Percentiles rank a stretch among this genome's conserved stretches.
phyloP scores from a whole-genome alignment of 1,284 basidiomycete species.

The Cutaneotrichosporon sp. region DNA sequence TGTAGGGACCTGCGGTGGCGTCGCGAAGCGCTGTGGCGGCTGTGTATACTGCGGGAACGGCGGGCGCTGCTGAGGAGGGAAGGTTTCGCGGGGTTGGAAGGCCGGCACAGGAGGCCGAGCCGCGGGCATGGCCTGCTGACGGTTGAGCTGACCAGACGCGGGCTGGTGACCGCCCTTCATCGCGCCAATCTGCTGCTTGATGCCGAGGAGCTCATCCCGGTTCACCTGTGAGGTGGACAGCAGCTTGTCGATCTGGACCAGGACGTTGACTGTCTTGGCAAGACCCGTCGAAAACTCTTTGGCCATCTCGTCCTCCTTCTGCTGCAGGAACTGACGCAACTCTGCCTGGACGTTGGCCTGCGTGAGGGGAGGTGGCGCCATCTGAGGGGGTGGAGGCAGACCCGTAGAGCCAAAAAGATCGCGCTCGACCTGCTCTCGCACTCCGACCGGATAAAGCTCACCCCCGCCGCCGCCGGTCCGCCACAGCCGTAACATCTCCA shows the following conservation, averaged over 20 bases:
- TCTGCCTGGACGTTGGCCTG: constrained; percentile 29
- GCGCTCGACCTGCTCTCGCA: constrained; percentile 43
- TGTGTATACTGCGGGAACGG: constrained; percentile 16
- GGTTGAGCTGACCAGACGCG: constrained; percentile 27
- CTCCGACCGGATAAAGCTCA: constrained; percentile 61
- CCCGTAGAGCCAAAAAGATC: constrained; percentile 41
- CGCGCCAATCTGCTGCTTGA: constrained; percentile 41
- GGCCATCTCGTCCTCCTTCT: constrained; percentile 45
- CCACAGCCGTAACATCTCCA: constrained; percentile 93
- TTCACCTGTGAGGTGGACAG: constrained; percentile 38
- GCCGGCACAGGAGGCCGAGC: constrained; percentile 40
- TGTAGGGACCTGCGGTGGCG: constrained; percentile 32
- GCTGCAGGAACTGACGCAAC: constrained; percentile 28
- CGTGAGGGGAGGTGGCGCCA: constrained; percentile 13
- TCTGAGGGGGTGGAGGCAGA: constrained; percentile 5
- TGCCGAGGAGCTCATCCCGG: constrained; percentile 42
- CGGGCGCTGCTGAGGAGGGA: constrained; percentile 25
- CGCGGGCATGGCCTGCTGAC: constrained; percentile 28
- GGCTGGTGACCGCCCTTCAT: constrained; percentile 50
- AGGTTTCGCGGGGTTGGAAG: constrained; percentile 38
- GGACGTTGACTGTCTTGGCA: constrained; percentile 40
- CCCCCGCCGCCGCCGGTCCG: constrained; percentile 74
- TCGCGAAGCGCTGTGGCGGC: constrained; percentile 19
- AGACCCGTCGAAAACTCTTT: constrained; percentile 26
- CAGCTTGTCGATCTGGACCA: constrained; percentile 44